Base-by-base conservation (phyloP, 192 early-diverging fungal genomes). In the Rhizoclosmatium globosum region DNA sequence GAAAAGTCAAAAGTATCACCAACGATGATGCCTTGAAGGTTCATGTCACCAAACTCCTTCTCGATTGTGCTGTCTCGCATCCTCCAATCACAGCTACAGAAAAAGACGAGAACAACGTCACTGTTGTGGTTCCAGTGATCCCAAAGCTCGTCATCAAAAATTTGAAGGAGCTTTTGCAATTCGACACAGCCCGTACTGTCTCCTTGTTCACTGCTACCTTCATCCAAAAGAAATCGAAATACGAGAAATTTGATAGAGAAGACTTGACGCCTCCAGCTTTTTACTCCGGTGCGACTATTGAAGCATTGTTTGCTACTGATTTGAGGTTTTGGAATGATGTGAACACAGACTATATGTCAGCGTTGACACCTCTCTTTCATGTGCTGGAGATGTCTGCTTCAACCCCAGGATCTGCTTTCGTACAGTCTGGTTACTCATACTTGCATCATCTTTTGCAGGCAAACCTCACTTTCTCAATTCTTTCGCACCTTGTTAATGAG, bases 121-220 rank as follows among this genome's bases (percentile, higher is more conserved):
- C 6, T 9, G 13, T 7, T 41, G 13, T 23, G 44, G 42, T 64
- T 65, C 73, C 73, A 7, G 19, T 56, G 13, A 15, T 77, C 6
- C 64, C 75, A 9, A 39, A 46, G 21, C 44, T 77, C 17, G 11
- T 66, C 2, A 1, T 6, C 9, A 77, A 68, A 46, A 77, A 77
- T 43, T 68, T 77, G 45, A 77, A 77, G 46, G 44, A 48, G 21
- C 53, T 77, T 11, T 50, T 77, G 2, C 38, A 65, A 41, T 7
- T 57, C 2, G 64, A 68, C 46, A 11, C 65, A 15, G 1, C 21
- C 4, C 21, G 31, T 38, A 68, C 66, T 13, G n/a, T 77, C 3
- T 31, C 46, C 4, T 15, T 72, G 17, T 13, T 72, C 68, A 17
- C 21, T 31, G 38, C 64, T 13, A 66, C 64, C 17, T 19, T 66